Evolutionary conservation across 2,329 filamentous ascomycete genomes (phyloP), one percentile per base, ranked within the genome.

Genomic region (Fusarium illudens): DNA sequence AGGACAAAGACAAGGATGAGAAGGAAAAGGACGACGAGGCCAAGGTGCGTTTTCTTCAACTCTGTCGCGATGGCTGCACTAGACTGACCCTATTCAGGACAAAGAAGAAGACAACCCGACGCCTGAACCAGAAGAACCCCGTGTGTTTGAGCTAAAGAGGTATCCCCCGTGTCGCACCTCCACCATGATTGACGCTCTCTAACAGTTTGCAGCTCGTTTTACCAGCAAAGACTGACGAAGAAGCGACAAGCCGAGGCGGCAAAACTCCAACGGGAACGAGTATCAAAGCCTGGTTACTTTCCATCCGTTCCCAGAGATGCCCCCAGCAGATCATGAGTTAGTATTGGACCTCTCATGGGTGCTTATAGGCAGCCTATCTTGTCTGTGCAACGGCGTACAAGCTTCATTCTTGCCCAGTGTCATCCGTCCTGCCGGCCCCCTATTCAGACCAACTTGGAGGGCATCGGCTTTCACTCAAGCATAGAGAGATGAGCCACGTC

Each of bases 101-200:
- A 67, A 76, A 27, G 65, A 71, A 32, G 65, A 74, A 12, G 60
- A 62, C 20, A 58, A 62, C 1, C 55, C 61, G 6, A 13, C 65
- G 1, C 55, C 74, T 9, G 65, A 72, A 9, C 22, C 65, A 32
- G 89, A 92, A 63, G 89, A 92, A 63, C 91, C 93, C 19, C 88
- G 95, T 39, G 86, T 97, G 3, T 99, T 96, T 80, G 88, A 91
- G 69, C 83, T 97, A 61, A 92, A 95, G 75, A 94, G 90, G 92
- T 95, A 80, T 11, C 71, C 37, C 2, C 27, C 3, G 8, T 10
- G 11, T 6, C 4, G 7, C 17, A 11, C 1, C 2, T 12, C 9
- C 1, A 0, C 30, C 6, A 6, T 27, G 22, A 13, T 51, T 33
- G 13, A 50, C n/a, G 12, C 48, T 57, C 10, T 25, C 33, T 67